phyloP scores from a whole-genome alignment of 140 eudicot genomes.

The Anethum foeniculum region DNA sequence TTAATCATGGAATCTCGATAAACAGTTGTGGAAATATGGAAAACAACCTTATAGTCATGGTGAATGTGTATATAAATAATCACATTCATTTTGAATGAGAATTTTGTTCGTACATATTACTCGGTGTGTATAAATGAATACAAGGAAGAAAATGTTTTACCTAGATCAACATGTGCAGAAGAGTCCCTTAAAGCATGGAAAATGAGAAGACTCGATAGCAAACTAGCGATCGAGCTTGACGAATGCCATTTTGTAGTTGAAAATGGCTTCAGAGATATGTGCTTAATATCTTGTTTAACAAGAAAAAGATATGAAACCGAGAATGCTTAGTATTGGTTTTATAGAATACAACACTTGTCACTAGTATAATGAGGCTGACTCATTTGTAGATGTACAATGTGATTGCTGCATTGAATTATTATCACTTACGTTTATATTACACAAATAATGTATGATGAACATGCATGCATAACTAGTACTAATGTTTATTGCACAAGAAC shows the following conservation, averaged over 20 bases:
- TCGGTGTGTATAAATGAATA: no score
- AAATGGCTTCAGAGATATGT: neutral
- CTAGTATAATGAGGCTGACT: neutral
- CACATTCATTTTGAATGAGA: no score
- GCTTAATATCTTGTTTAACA: neutral
- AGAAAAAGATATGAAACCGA: neutral
- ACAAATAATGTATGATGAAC: neutral
- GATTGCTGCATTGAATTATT: neutral
- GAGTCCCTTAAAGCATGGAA: constrained; percentile 19
- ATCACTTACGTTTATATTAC: neutral
- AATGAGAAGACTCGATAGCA: constrained; percentile 19
- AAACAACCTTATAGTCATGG: no score
- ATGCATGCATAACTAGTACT: neutral
- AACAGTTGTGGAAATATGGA: no score
- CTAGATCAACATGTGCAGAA: constrained; percentile 25
- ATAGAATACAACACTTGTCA: constrained; percentile 19
- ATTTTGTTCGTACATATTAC: no score
- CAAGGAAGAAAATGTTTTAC: neutral
- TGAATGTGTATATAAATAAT: no score
- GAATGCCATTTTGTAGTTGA: constrained; percentile 20
- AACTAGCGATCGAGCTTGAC: constrained; percentile 17
- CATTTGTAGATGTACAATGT: neutral
- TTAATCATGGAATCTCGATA: no score
- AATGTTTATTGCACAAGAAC: neutral
- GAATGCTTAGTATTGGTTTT: constrained; percentile 14